Base-by-base conservation (phyloP, 2,329 filamentous ascomycete species). In the Knufia fluminis region DNA sequence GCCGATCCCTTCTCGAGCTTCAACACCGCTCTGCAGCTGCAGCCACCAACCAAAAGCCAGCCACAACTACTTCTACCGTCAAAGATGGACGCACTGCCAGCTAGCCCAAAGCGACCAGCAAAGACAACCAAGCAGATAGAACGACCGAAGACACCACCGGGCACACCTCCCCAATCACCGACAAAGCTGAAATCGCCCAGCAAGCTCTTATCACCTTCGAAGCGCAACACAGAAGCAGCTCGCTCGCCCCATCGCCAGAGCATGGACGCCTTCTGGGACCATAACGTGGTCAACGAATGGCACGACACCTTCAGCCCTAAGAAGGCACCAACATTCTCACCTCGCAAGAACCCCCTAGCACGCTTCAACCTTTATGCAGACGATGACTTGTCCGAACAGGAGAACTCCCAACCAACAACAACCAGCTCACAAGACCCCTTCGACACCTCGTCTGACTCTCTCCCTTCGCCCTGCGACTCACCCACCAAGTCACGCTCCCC, bases 181-280 rank as follows among this genome's bases (percentile, higher is more conserved):
- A 51, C 53, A 8, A 59, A 58, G 48, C 50, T 57, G 19, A 57
- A 52, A 36, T 59, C 57, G 28, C 57, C 57, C 10, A 55, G 56
- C 14, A 58, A 59, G 40, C 52, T 66, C 66, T 64, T 65, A 19
- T 77, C 74, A 12, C 75, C 75, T 2, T 70, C 68, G 1, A 75
- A 77, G 57, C 59, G 62, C 17, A 66, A 60, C 43, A 53, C 61
- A 17, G 59, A 62, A 0, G 71, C 77, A 38, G 75, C 74, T 6
- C 70, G 70, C 4, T 72, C 73, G 4, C 74, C 74, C 1, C 66
- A 73, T 48, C 65, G 71, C 43, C 70, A 72, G 28, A 75, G 69
- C 52, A 65, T 71, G 22, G 76, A 78, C 56, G 71, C 67, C 1
- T 78, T 79, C 58, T 78, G 76, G 76, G 71, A 68, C 51, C 69